Conservation (phyloP, 495 filamentous ascomycete genomes). For the Trichoderma orchidacearum region DNA sequence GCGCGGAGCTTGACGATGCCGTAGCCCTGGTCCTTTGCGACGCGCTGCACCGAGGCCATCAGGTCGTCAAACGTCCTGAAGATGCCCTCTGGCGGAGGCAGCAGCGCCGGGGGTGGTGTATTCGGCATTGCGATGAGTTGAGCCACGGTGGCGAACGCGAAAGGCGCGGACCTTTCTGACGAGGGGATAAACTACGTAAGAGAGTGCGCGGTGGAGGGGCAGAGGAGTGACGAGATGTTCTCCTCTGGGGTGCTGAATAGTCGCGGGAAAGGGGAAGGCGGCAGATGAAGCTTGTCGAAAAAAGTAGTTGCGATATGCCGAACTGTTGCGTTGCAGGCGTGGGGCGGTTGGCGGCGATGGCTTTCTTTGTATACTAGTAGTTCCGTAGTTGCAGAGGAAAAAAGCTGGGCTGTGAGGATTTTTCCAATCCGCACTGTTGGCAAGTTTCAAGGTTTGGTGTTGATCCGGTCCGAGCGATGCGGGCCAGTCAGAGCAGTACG, state of each 20-base stretch:
- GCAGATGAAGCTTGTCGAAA: too few relatives aligned
- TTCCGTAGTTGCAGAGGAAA: not conserved
- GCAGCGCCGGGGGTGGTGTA: slow-evolving; percentile 15
- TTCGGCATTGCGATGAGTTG: slow-evolving; percentile 15
- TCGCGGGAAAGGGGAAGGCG: not conserved
- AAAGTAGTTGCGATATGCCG: too few relatives aligned
- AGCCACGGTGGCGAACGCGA: slow-evolving; percentile 12
- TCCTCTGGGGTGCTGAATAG: not conserved
- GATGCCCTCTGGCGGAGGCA: slow-evolving; percentile 35
- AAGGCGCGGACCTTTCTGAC: slow-evolving; percentile 4
- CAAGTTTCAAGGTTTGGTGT: slow-evolving; percentile 3
- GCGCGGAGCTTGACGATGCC: slow-evolving; percentile 35
- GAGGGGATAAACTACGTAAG: not conserved
- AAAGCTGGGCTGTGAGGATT: slow-evolving; percentile 1
- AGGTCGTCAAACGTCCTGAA: slow-evolving; percentile 31
- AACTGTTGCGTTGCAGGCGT: not conserved
- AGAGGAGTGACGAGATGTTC: not conserved
- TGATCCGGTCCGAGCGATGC: slow-evolving; percentile 1
- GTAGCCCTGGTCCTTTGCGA: slow-evolving; percentile 35
- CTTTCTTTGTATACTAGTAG: too few relatives aligned
- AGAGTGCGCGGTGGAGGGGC: not conserved
- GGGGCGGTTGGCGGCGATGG: not conserved
- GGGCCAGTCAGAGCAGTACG: not conserved
- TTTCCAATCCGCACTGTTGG: slow-evolving; percentile 5
- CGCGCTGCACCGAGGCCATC: slow-evolving; percentile 24